Base-by-base conservation (phyloP, 768 basidiomycete species). In the Galerina sulciceps region DNA sequence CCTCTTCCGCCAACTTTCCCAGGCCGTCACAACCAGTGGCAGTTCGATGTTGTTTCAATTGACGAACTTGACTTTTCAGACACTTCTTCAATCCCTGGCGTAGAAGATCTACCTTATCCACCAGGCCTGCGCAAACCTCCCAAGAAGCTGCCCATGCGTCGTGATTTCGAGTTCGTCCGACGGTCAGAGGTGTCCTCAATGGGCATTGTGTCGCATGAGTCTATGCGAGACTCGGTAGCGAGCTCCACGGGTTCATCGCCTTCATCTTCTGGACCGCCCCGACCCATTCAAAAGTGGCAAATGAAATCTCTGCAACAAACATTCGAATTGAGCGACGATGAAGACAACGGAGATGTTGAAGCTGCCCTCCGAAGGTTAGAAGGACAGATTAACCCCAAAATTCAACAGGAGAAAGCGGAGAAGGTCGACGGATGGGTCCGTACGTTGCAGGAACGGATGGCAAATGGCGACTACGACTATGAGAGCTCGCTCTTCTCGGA, bases 401-500 rank as follows among this genome's bases (percentile, higher is more conserved):
- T 84, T 67, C 85, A 89, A 68, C 79, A 85, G 61, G 89, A 86
- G 63, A 92, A 88, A 65, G 83, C 82, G 36, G 80, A 80, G 47
- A 93, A 93, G 69, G 91, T 95, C 3, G 87, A 94, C 68, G 85
- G 86, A 2, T 94, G 93, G 93, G 85, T 93, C 47, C 82, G 83
- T 61, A 83, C 82, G 10, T 88, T 93, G 35, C 85, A 85, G 64
- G 82, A 87, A 50, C 81, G 91, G 26, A 75, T 89, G 71, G 81
- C 78, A 8, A 81, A 81, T 17, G 87, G 87, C 0, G 87, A 88
- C 62, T 88, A 88, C 68, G 79, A 80, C 3, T 74, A 85, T 62
- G 88, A 87, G 57, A 78, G 71, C n/a, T 81, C 86, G n/a, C 75
- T 81, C 36, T 85, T 84, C 65, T 81, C 81, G n/a, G 78, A 76